Evolutionary conservation across 2,329 filamentous ascomycete species (phyloP), one percentile per base, ranked within the genome.

Genomic region (Penicillium rolfsii): DNA sequence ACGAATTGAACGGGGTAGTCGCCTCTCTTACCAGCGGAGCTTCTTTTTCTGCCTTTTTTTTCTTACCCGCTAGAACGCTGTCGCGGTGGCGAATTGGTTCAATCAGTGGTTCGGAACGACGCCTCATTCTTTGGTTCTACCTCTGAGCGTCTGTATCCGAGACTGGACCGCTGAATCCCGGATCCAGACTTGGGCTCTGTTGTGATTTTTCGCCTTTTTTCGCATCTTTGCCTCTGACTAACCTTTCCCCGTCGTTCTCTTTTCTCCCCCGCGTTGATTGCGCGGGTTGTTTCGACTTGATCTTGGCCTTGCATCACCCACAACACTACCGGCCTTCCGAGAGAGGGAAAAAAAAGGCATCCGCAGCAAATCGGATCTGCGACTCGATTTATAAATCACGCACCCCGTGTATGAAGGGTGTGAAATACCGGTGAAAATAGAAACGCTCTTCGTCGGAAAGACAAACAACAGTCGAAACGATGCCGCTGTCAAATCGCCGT

Each of bases 401-500:
- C 46, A 49, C 28, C 9, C 4, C 22, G 28, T 35, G 4, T 22
- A 22, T 30, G 28, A 22, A 5, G 11, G n/a, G 28, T 33, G 12
- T 22, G 11, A 52, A 36, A 3, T 35, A 26, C 35, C 22, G 5
- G 19, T 16, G 33, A 53, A 24, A 36, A 19, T 12, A 33, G 30
- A 11, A 43, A 40, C 6, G 40, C 35, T 35, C 24, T n/a, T 28
- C 5, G 8, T 28, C 50, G 33, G 36, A 22, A 52, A 52, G 24
- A 52, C 49, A 33, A 33, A 16, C 49, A 33, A 26, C 35, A n/a
- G 14, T 16, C 40, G 71, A 63, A 63, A 55, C 79, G 55, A 80
- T 80, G 78, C 76, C 78, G 52, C 70, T 78, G 28, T 77, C 78
- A 46, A 78, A 77, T 64, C 74, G 77, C 61, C 77, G 79, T 66